A percentile compares a stretch with the other conserved stretches of the same genome.
Evolutionary conservation across 305 asterid genomes (phyloP).

Genomic region (Fraxinus latifolia): DNA sequence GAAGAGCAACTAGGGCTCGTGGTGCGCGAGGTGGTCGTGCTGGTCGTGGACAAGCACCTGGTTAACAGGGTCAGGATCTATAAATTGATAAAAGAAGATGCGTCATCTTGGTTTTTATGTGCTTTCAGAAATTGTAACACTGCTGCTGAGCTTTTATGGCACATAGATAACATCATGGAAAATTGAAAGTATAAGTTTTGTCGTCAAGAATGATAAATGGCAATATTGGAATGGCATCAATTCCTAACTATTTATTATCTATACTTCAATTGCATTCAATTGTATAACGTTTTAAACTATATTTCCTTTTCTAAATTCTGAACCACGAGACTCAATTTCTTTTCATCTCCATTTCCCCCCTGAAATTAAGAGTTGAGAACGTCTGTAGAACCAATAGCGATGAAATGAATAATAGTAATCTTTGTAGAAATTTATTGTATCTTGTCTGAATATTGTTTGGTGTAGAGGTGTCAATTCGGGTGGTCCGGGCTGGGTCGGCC

Average conservation of each 20-base stretch:
- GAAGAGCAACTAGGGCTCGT: constrained; percentile 57
- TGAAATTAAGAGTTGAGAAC: background rate
- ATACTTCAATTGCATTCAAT: background rate
- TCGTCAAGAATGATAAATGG: background rate
- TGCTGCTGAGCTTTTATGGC: background rate
- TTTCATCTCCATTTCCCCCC: background rate
- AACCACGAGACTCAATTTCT: background rate
- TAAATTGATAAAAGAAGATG: background rate
- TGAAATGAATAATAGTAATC: background rate
- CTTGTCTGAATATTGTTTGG: background rate
- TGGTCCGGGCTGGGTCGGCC: too few relatives aligned
- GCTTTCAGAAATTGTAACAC: background rate
- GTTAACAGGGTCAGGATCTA: constrained; percentile 24
- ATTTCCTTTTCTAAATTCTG: background rate
- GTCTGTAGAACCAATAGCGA: background rate
- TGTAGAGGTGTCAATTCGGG: too few relatives aligned
- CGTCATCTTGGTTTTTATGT: background rate
- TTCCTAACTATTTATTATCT: background rate
- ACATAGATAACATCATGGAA: background rate
- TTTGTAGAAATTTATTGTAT: background rate
- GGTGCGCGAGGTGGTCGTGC: constrained; percentile 54
- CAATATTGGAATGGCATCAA: background rate
- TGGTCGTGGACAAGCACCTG: constrained; percentile 59
- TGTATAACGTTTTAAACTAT: background rate
- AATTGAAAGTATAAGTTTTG: background rate